These are phyloP conservation scores for Nissolia schottii DNA, from an alignment of 306 rosid genomes.

Conservation along the genomic window DNA sequence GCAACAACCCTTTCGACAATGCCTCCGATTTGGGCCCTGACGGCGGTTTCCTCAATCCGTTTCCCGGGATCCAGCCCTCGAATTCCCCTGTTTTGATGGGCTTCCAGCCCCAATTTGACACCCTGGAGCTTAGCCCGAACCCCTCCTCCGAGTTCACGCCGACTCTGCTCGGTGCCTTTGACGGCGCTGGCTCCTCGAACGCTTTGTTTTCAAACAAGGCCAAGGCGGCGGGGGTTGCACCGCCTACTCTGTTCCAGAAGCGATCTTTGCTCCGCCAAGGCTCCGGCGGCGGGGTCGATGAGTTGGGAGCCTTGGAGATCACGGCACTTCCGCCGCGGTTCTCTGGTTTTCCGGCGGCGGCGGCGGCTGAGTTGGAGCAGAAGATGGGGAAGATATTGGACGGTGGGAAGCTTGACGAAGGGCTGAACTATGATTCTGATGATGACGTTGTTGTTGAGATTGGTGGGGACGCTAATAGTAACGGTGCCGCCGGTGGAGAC, in stretches of 20 bases:
- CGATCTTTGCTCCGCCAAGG: slow-evolving; percentile 45
- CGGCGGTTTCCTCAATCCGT: slow-evolving; percentile 25
- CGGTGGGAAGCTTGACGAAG: slow-evolving; percentile 48
- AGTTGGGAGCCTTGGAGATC: slow-evolving; percentile 33
- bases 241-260: slow-evolving; percentile 58
- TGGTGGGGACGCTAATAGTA: neutral
- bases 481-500: slow-evolving; percentile 31
- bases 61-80: slow-evolving; percentile 27
- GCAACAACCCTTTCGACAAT: slow-evolving; percentile 35
- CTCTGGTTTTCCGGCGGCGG: neutral
- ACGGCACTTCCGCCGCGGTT: slow-evolving; percentile 10
- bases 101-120: slow-evolving; percentile 33
- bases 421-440: slow-evolving; percentile 58
- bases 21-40: slow-evolving; percentile 53
- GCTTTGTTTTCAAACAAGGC: slow-evolving; percentile 40
- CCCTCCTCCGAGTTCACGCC: slow-evolving; percentile 37
- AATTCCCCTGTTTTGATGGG: slow-evolving; percentile 36
- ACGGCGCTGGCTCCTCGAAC: slow-evolving; percentile 24
- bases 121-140: slow-evolving; percentile 26
- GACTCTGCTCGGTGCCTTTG: slow-evolving; percentile 19
- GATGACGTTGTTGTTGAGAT: slow-evolving; percentile 54
- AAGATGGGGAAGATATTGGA: slow-evolving; percentile 24
- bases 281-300: slow-evolving; percentile 26
- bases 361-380: slow-evolving; percentile 28
- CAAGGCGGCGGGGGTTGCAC: slow-evolving; percentile 39